Evolutionary conservation across 2,329 filamentous ascomycete species (phyloP).

Genomic region (Scedosporium boydii): DNA sequence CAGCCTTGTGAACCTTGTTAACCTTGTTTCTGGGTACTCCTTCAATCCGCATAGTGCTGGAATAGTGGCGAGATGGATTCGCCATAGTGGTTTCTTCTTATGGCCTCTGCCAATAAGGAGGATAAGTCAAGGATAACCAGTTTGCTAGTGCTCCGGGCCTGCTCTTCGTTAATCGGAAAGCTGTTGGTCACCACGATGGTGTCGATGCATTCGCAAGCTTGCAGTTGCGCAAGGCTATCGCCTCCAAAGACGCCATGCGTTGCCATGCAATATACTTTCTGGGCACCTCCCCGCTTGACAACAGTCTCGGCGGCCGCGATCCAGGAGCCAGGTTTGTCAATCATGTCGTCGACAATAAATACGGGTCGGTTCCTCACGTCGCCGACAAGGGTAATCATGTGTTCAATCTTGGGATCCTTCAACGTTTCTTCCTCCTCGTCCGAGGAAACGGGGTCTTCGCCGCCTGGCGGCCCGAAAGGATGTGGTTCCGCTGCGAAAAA

Average conservation of each 20-base stretch:
- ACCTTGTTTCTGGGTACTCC: neutral
- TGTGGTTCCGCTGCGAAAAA: slow-evolving; percentile 60
- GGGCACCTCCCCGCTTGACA: slow-evolving; percentile 83
- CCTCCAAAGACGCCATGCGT: slow-evolving; percentile 92
- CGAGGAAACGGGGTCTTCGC: slow-evolving; percentile 70
- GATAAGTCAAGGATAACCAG: slow-evolving; percentile 84
- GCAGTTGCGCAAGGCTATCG: slow-evolving; percentile 81
- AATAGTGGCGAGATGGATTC: slow-evolving; percentile 68
- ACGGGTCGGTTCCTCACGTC: slow-evolving; percentile 83
- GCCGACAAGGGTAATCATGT: slow-evolving; percentile 95
- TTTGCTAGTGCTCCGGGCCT: slow-evolving; percentile 64
- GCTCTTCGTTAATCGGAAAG: slow-evolving; percentile 77
- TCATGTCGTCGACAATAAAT: slow-evolving; percentile 97
- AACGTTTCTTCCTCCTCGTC: slow-evolving; percentile 93
- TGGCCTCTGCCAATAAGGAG: slow-evolving; percentile 80
- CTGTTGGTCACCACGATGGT: slow-evolving; percentile 94
- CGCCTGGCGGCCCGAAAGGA: slow-evolving; percentile 63
- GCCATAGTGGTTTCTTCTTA: slow-evolving; percentile 92
- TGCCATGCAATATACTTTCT: slow-evolving; percentile 94
- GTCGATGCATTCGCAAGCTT: slow-evolving; percentile 88
- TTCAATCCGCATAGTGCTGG: slow-evolving; percentile 37
- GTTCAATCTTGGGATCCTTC: slow-evolving; percentile 71
- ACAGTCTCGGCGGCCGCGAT: slow-evolving; percentile 95
- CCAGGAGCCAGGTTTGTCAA: slow-evolving; percentile 95
- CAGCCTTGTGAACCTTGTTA: too few relatives aligned